Evolutionary conservation across 345 rosid genomes (phyloP), one percentile per base, ranked within the genome.

Genomic region (Dipteronia dyeriana): DNA sequence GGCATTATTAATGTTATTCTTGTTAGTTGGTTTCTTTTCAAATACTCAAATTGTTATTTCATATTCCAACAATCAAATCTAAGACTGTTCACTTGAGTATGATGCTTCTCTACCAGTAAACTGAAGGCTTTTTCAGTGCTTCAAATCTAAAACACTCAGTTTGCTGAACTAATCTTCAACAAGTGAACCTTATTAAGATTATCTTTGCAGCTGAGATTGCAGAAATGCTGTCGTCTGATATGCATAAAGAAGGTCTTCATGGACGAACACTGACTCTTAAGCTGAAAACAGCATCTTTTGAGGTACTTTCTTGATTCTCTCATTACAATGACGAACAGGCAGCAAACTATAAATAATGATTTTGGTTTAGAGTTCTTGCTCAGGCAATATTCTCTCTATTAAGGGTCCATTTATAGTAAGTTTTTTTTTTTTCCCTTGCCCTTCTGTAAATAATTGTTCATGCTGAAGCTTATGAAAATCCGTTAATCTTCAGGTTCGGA

Each of bases 201-300:
- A 68, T 73, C 57, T 81, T 73, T 81, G 84, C 86, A 94, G 99
- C 88, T 76, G 97, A 91, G 69, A 89, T 94, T 85, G 92, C 97
- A 20, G 97, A 91, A 84, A 86, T 90, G 87, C 84, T 94, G 67
- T 86, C 88, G 67, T 26, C 86, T 41, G 99, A 96, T 83, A 90
- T 93, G 99, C 82, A 89, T 79, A 91, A 88, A 79, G 98, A 91
- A 84, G 91, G 90, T 49, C 90, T 95, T 72, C 80, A 54, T 66
- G 99, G 97, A 69, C 87, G 90, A 70, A 93, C 95, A 14, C 77
- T 95, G 84, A 92, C 99, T 70, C 96, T 95, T 73, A 95, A 95
- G 81, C 78, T 95, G 75, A 95, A 93, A 88, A 93, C 98, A 77
- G 90, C 98, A 34, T 85, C 99, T 66, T 95, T 95, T 83, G 99